Evolutionary conservation across 1,139 yeast genomes (phyloP).

Genomic region (Protomyces inouyei): DNA sequence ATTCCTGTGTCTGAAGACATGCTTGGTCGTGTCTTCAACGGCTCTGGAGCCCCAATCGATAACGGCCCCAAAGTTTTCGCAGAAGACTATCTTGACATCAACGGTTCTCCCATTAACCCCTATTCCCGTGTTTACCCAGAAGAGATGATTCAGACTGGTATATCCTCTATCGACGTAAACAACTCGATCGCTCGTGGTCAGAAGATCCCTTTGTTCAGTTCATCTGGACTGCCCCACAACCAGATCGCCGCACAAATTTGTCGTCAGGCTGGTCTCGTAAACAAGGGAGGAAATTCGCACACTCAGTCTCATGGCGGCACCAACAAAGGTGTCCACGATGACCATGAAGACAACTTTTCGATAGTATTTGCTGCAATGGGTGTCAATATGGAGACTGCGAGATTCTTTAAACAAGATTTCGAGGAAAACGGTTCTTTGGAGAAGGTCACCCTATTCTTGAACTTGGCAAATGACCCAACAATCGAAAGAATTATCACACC

Average conservation of each 20-base stretch:
- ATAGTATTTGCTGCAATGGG: constrained; percentile 99
- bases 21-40: constrained; percentile 96
- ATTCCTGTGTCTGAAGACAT: constrained; percentile 96
- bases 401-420: constrained; percentile 96
- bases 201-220: constrained; percentile 96
- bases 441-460: constrained; percentile 91
- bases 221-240: constrained; percentile 98
- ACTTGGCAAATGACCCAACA: constrained; percentile 98
- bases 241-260: constrained; percentile 99
- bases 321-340: constrained; percentile 98
- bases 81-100: constrained; percentile 94
- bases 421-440: constrained; percentile 98
- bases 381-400: constrained; percentile 84
- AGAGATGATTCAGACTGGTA: constrained; percentile 99
- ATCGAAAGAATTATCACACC: constrained; percentile 99
- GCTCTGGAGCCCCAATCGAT: constrained; percentile 97
- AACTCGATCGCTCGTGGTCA: constrained; percentile 99
- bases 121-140: constrained; percentile 97
- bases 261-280: constrained; percentile 96
- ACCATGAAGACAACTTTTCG: constrained; percentile 98
- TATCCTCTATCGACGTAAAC: constrained; percentile 98
- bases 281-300: constrained; percentile 26
- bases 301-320: constrained; percentile 53
- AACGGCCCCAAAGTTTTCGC: constrained; percentile 98
- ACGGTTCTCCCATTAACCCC: constrained; percentile 98